Conservation (phyloP, 108 stramenopile genomes). For the Pinguiococcus pyrenoidosus region DNA sequence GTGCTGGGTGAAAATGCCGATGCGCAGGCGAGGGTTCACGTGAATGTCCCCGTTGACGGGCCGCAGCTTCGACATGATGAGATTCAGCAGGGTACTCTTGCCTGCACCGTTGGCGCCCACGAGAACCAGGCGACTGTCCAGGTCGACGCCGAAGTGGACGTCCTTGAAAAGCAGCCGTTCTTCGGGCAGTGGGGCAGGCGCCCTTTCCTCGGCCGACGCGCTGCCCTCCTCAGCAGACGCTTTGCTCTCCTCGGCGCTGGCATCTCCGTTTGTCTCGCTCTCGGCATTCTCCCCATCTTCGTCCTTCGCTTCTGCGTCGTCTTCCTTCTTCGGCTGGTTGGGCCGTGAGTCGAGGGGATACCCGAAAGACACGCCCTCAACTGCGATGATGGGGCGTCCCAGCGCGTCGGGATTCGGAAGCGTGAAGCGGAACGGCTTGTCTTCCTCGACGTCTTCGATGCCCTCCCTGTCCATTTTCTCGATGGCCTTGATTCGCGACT, state of each 20-base stretch:
- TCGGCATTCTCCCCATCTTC: constrained; percentile 2
- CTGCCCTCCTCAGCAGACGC: constrained; percentile 37
- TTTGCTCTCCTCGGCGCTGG: constrained; percentile 35
- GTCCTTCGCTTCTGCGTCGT: neutral
- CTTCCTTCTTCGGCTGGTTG: neutral
- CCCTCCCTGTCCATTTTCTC: constrained; percentile 49
- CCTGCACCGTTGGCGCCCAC: constrained; percentile 75
- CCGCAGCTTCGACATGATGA: constrained; percentile 69
- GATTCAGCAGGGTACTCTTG: constrained; percentile 76
- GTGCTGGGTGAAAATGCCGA: constrained; percentile 94
- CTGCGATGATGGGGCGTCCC: constrained; percentile 75
- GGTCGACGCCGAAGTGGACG: constrained; percentile 85
- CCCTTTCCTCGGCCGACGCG: too few relatives aligned
- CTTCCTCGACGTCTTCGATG: constrained; percentile 28
- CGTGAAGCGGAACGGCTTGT: constrained; percentile 45
- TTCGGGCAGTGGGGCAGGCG: neutral
- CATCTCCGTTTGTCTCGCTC: constrained; percentile 36
- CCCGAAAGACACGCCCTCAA: constrained; percentile 91
- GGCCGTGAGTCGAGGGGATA: constrained; percentile 40
- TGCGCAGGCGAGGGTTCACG: constrained; percentile 65
- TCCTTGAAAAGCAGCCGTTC: constrained; percentile 54
- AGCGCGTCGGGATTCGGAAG: constrained; percentile 78
- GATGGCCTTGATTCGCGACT: constrained; percentile 91
- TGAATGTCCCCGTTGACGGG: constrained; percentile 61
- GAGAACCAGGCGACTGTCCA: constrained; percentile 53